Evolutionary conservation across 257 asterid genomes (phyloP), one percentile per base, ranked within the genome.

Genomic region (Thymus quinquecostatus): DNA sequence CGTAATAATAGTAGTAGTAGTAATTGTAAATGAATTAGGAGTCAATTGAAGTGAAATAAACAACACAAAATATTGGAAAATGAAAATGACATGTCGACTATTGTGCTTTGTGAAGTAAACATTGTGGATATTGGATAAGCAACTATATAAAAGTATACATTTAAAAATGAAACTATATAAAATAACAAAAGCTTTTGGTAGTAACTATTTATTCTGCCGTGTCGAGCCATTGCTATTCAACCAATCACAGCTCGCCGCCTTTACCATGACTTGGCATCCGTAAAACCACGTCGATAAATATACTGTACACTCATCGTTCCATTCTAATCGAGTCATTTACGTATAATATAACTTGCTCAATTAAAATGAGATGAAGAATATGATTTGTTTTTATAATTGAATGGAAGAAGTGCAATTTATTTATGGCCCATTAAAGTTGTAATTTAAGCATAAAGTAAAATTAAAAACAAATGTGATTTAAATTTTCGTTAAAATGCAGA

Each of bases 201-300:
- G 47, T 7, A 10, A 11, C 30, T 47, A 10, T 30, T 54, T 13
- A 0, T 10, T 14, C 43, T 45, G 44, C 33, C 74, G 73, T 74
- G 71, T 73, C 51, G 43, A 43, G 67, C 67, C 21, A 44, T 34
- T 1, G 40, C 32, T 38, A 38, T 5, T 3, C 38, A 59, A 40
- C 79, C 79, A 75, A 67, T 67, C 48, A 50, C 28, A 43, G 8
- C 60, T 9, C 70, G 33, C 65, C 75, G 21, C 11, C 60, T 69
- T 10, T 14, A 49, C 2, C 27, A 62, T 76, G 72, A 69, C 62
- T 2, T 14, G 75, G 76, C 76, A 33, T 21, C 27, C 33, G 8
- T 38, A 33, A 38, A 62, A 53, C 50, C 79, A 75, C 64, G 69
- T 66, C 33, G 45, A 28, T 10, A n/a, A 4, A 4, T 27, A 27